These are phyloP conservation scores for Cystobasidium slooffiae DNA, from an alignment of 1,284 basidiomycete species.

Conservation along the genomic window DNA sequence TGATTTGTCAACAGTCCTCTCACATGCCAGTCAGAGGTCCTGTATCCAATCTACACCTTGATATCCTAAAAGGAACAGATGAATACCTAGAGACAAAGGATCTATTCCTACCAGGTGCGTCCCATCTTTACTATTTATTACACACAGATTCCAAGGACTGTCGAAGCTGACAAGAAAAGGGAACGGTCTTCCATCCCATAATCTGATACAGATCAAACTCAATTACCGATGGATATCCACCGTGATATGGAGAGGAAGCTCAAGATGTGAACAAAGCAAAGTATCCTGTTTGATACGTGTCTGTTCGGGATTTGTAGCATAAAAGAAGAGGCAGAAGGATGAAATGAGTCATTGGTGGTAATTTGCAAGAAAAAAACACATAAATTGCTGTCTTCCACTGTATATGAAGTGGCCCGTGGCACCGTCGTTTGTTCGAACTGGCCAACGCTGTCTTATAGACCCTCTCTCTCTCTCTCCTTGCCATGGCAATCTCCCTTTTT, in stretches of 20 bases:
- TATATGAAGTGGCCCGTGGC: too few species aligned
- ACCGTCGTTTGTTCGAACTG: too few species aligned
- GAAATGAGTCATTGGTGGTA: too few species aligned
- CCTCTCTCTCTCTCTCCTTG: too few species aligned
- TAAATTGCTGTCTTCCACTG: too few species aligned
- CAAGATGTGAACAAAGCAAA: conserved; percentile 59
- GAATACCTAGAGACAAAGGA: conserved; percentile 75
- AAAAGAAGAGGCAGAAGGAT: background rate
- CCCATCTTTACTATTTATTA: background rate
- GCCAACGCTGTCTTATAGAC: too few species aligned
- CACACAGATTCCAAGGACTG: background rate
- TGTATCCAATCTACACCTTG: conserved; percentile 72
- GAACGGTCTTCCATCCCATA: background rate
- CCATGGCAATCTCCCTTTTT: too few species aligned
- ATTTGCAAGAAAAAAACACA: too few species aligned
- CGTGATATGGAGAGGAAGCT: conserved; percentile 73
- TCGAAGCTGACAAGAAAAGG: background rate
- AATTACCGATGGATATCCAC: conserved; percentile 66
- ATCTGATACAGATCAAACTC: conserved; percentile 60
- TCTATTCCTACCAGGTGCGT: conserved; percentile 62
- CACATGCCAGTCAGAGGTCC: conserved; percentile 41
- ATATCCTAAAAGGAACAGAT: conserved; percentile 88
- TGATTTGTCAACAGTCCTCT: conserved; percentile 6
- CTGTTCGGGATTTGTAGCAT: background rate
- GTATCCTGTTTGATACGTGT: background rate